phyloP scores from a whole-genome alignment of 768 basidiomycete species.

The Rhizopogon vinicolor region DNA sequence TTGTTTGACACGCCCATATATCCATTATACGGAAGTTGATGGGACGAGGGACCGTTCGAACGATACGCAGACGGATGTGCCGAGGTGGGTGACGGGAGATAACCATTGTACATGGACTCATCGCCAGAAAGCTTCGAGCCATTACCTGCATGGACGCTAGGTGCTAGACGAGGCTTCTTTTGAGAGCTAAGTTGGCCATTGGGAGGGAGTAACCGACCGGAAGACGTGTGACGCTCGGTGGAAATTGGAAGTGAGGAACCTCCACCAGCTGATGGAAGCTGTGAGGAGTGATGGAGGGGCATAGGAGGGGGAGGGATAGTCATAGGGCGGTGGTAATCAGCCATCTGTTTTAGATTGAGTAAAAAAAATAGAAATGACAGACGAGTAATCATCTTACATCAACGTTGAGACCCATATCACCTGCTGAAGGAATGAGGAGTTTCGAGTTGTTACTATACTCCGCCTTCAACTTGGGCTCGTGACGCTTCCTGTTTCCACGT shows the following conservation, averaged over 20 bases:
- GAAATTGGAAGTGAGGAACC: slow-evolving; percentile 28
- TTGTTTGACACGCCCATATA: slow-evolving; percentile 17
- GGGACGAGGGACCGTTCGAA: slow-evolving; percentile 23
- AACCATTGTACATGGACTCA: slow-evolving; percentile 25
- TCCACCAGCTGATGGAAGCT: slow-evolving; percentile 13
- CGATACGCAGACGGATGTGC: slow-evolving; percentile 24
- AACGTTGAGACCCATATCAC: slow-evolving; percentile 15
- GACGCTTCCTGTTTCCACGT: slow-evolving; percentile 18
- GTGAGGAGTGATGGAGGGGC: slow-evolving; percentile 24
- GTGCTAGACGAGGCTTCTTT: slow-evolving; percentile 27
- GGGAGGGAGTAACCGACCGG: slow-evolving; percentile 24
- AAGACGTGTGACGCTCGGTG: slow-evolving; percentile 28
- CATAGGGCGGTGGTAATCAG: slow-evolving; percentile 29
- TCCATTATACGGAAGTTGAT: slow-evolving; percentile 18
- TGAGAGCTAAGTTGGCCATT: slow-evolving; percentile 19
- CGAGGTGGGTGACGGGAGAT: slow-evolving; percentile 27
- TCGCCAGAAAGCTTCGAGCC: slow-evolving; percentile 21
- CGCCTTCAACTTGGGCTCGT: slow-evolving; percentile 24
- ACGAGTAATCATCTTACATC: slow-evolving; percentile 17
- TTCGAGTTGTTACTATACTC: slow-evolving; percentile 21
- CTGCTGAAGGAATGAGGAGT: slow-evolving; percentile 8
- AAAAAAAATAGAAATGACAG: neutral
- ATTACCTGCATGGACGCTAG: slow-evolving; percentile 14
- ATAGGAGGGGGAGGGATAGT: slow-evolving; percentile 29
- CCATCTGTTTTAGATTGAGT: slow-evolving; percentile 18